Conservation (phyloP, 2,329 filamentous ascomycete species). For the Colletotrichum gigasporum region DNA sequence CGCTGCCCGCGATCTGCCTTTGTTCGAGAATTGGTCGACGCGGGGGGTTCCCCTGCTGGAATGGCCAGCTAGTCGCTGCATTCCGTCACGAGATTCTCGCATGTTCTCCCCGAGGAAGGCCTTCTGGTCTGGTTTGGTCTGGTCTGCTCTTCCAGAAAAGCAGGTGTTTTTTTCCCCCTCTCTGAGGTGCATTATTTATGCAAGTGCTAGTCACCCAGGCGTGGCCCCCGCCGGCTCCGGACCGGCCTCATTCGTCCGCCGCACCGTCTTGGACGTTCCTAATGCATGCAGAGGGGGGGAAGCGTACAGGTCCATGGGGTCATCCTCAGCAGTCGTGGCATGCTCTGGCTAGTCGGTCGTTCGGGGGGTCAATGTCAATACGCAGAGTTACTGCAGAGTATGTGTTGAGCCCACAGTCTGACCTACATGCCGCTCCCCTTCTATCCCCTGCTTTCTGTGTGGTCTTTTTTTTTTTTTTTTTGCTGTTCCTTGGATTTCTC, state of each 20-base stretch:
- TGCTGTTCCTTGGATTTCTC: background rate
- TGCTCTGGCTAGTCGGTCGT: constrained; percentile 41
- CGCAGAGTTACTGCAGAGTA: no score
- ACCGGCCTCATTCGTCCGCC: constrained; percentile 28
- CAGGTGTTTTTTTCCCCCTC: background rate
- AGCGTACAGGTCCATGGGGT: constrained; percentile 29
- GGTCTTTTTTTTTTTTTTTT: background rate
- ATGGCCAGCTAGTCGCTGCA: background rate
- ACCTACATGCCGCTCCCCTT: background rate
- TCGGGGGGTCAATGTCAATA: no score
- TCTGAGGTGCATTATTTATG: constrained; percentile 32
- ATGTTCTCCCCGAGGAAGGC: background rate
- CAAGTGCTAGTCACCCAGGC: constrained; percentile 18
- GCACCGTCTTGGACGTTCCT: constrained; percentile 21
- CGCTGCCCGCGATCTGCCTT: background rate
- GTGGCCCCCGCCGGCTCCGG: constrained; percentile 25
- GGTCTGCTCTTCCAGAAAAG: background rate
- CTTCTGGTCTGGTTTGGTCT: no score
- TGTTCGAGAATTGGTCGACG: background rate
- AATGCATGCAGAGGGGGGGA: constrained; percentile 38
- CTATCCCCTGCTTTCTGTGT: background rate
- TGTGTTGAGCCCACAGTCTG: constrained; percentile 29
- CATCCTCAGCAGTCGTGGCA: constrained; percentile 45
- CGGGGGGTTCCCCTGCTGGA: background rate
- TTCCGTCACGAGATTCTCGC: background rate